phyloP scores from a whole-genome alignment of 129 eudicot species.

The Silybum marianum region DNA sequence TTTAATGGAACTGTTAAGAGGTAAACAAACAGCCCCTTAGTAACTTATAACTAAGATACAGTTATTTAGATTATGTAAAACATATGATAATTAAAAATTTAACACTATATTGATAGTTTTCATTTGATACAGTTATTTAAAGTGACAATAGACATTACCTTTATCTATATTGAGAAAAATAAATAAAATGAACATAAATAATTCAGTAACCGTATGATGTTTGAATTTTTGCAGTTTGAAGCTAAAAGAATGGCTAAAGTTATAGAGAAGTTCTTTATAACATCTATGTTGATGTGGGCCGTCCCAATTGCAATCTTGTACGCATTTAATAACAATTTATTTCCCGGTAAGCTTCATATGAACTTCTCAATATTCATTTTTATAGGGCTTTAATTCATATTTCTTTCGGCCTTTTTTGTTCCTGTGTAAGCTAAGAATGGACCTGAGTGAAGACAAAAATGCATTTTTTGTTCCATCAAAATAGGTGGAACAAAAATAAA shows the following conservation, averaged over 20 bases:
- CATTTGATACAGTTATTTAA: too few relatives aligned
- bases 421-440: too few relatives aligned
- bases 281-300: conserved; percentile 69
- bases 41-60: too few relatives aligned
- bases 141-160: neutral
- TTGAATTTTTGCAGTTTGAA: neutral
- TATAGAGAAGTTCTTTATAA: conserved; percentile 54
- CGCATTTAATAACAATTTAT: conserved; percentile 54
- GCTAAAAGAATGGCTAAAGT: conserved; percentile 39
- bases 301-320: conserved; percentile 64
- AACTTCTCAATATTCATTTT: neutral
- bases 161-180: too few relatives aligned
- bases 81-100: neutral
- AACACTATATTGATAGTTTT: neutral
- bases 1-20: too few relatives aligned
- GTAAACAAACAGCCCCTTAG: too few relatives aligned
- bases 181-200: neutral
- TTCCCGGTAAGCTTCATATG: conserved; percentile 53
- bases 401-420: neutral
- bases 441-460: neutral
- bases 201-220: neutral
- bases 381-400: neutral
- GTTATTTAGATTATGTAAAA: too few relatives aligned
- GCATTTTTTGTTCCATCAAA: neutral
- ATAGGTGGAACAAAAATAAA: neutral